Conservation (phyloP, 2,329 filamentous ascomycete genomes). For the Phyllosticta citrichinensis region DNA sequence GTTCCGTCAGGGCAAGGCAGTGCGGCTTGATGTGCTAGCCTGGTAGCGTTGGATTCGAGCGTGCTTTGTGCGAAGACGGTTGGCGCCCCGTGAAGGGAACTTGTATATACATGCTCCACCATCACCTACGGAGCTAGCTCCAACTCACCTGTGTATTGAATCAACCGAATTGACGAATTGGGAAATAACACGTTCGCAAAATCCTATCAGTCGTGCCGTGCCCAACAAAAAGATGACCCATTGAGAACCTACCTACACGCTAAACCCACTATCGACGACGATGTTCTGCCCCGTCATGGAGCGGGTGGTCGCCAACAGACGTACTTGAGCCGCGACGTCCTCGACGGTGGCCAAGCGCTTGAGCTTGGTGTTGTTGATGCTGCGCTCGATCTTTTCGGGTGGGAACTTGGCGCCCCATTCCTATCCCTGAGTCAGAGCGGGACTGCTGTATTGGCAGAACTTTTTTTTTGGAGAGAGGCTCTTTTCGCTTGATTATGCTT, state of each 20-base stretch:
- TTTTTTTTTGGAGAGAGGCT: no score
- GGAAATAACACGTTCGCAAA: no score
- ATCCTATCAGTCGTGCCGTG: no score
- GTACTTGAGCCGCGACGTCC: slow-evolving; percentile 28
- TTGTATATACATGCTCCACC: not conserved
- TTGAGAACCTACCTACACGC: slow-evolving; percentile 14
- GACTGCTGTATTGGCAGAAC: no score
- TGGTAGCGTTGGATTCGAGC: not conserved
- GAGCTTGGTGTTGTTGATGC: slow-evolving; percentile 34
- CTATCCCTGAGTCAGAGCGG: slow-evolving; percentile 11
- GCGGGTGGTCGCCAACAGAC: slow-evolving; percentile 23
- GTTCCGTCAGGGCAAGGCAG: slow-evolving; percentile 27
- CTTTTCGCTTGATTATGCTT: no score
- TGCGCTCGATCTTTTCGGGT: slow-evolving; percentile 33
- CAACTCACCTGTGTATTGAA: no score
- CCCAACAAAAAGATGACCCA: no score
- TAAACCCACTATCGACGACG: slow-evolving; percentile 26
- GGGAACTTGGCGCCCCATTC: slow-evolving; percentile 41
- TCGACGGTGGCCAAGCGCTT: slow-evolving; percentile 47
- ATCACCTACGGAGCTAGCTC: no score
- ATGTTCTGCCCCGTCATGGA: slow-evolving; percentile 30
- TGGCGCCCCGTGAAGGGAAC: not conserved
- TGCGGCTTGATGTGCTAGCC: not conserved
- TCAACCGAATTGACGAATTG: no score
- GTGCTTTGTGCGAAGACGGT: not conserved